Evolutionary conservation across 768 basidiomycete genomes (phyloP), one percentile per base, ranked within the genome.

Genomic region (Russula lepida): DNA sequence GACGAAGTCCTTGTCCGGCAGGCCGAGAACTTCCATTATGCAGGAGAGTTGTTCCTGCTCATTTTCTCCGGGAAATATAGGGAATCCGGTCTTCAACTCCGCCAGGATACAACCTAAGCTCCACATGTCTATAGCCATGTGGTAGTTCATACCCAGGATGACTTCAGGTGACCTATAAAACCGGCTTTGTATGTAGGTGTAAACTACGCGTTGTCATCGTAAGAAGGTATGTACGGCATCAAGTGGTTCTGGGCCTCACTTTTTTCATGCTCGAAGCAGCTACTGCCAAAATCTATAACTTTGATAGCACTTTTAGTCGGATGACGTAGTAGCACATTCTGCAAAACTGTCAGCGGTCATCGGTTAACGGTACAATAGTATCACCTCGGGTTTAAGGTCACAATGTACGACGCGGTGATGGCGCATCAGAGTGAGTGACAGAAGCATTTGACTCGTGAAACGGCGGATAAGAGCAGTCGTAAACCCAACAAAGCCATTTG

Each of bases 111-210:
- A 99, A 39, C 97, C 97, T 67, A 99, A 74, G 77, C 93, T 95
- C 97, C 97, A 99, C 95, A 99, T 99, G 71, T 98, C 93, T 64
- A 95, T 95, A 35, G 91, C 94, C 93, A 97, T 98, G 71, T 95
- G 92, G 72, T 99, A 99, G 72, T 94, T 97, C 89, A 95, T 92
- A 56, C 97, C 97, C 41, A 99, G 83, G 58, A 99, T 99, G 67
- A 99, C 95, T 75, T 99, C 97, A 3, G 97, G 97, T 21, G 94
- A 97, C n/a, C 97, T 92, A 76, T 99, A 99, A 78, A 99, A 99
- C 44, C 97, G 91, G 75, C 93, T 95, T 74, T 98, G 97, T 66
- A 99, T 98, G 71, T 99, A 99, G 1, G 97, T 99, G 73, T 98
- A 99, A 64, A 99, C 97, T 99, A 64, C 4, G 27, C 46, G 48